Evolutionary conservation across 805 yeast species (phyloP).

Genomic region (Pichia insulana): DNA sequence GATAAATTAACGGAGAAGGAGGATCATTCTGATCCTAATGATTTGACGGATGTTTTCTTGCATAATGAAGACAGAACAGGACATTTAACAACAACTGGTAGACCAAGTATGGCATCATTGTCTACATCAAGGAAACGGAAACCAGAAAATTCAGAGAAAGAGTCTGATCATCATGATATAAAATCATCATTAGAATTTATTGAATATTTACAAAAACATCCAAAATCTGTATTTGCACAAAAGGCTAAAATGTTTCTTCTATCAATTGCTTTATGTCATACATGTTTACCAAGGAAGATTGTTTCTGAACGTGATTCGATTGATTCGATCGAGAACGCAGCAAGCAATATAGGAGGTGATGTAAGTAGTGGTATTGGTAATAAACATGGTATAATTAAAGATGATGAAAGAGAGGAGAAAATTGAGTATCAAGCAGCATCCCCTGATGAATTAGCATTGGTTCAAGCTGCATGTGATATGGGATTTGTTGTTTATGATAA

Average conservation of each 20-base stretch:
- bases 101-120: constrained; percentile 49
- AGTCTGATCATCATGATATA: constrained; percentile 30
- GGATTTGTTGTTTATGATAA: constrained; percentile 80
- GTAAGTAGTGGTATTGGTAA: background rate
- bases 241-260: constrained; percentile 73
- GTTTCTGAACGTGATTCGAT: constrained; percentile 15
- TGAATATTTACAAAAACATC: constrained; percentile 60
- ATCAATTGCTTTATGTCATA: constrained; percentile 79
- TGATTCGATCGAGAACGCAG: constrained; percentile 14
- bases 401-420: constrained; percentile 29
- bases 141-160: background rate
- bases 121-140: constrained; percentile 13
- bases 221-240: constrained; percentile 59
- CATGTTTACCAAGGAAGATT: constrained; percentile 64
- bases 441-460: constrained; percentile 92
- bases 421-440: constrained; percentile 88
- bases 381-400: background rate
- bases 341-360: too few relatives aligned
- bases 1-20: constrained; percentile 33
- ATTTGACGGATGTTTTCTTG: constrained; percentile 9
- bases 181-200: constrained; percentile 61
- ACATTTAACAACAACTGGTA: constrained; percentile 31
- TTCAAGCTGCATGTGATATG: constrained; percentile 89
- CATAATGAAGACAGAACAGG: constrained; percentile 14
- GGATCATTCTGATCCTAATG: constrained; percentile 10